Conservation (phyloP, 2,329 filamentous ascomycete genomes). For the Aspergillus quadrilineatus region DNA sequence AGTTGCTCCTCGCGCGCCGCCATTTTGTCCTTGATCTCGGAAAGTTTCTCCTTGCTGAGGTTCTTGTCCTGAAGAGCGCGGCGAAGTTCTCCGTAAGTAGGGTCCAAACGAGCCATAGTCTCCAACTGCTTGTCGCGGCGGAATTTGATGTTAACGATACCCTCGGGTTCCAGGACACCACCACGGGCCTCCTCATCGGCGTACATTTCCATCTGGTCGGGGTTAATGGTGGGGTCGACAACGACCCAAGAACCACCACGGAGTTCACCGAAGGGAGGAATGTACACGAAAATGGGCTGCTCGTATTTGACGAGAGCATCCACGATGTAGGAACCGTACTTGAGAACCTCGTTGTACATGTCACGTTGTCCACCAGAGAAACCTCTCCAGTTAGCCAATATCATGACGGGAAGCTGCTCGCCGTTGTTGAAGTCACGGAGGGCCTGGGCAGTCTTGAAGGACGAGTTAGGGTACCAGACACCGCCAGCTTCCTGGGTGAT, state of each 20-base stretch:
- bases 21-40: constrained; percentile 80
- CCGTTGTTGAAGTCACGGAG: constrained; percentile 99
- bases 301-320: constrained; percentile 97
- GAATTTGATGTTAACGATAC: constrained; percentile 98
- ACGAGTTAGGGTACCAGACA: constrained; percentile 99
- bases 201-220: constrained; percentile 98
- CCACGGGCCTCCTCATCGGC: constrained; percentile 91
- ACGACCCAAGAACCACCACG: constrained; percentile 99
- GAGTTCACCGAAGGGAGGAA: constrained; percentile 92
- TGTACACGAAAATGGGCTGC: constrained; percentile 98
- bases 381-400: constrained; percentile 99
- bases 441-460: constrained; percentile 98
- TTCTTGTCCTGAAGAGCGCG: constrained; percentile 69
- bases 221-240: constrained; percentile 97
- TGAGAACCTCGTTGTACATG: constrained; percentile 99
- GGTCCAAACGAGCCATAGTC: constrained; percentile 92
- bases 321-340: constrained; percentile 99
- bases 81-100: constrained; percentile 78
- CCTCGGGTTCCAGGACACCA: constrained; percentile 96
- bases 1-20: constrained; percentile 80
- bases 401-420: constrained; percentile 97
- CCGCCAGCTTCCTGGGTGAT: constrained; percentile 92
- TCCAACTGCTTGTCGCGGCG: constrained; percentile 95
- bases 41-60: constrained; percentile 71
- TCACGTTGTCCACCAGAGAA: constrained; percentile 99